Evolutionary conservation across 2,329 filamentous ascomycete species (phyloP), one percentile per base, ranked within the genome.

Genomic region (Diaporthe australafricana): DNA sequence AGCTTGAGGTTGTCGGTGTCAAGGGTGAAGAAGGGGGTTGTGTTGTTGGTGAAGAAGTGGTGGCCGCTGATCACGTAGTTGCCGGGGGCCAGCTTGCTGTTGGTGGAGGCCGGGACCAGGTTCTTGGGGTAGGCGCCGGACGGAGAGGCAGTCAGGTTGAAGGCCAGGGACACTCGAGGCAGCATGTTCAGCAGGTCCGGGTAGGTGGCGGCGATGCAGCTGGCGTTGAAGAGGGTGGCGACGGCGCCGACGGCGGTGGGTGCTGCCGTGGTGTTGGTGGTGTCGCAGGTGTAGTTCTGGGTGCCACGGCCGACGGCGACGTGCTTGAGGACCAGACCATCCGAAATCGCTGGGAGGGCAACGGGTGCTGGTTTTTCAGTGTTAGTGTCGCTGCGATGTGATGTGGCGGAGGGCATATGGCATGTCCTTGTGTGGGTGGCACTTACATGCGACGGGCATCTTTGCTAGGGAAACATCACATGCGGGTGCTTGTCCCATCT

Each of bases 211-310:
- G 92, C 93, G 42, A 96, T 82, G 83, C 96, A 98, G 76, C 91
- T 93, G 72, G 91, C 93, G 83, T 98, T 95, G 90, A 93, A 98
- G 77, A 98, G 93, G 1, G 90, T 91, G 69, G 96, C 96, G 0
- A 94, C 79, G 68, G 96, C 96, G 74, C 96, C 96, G 63, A 86
- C 82, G 22, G 91, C 86, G 12, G 85, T 86, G 17, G 96, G 95
- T 0, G 83, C 83, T 0, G 90, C 88, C 4, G 88, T 88, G 1
- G 88, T 79, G 76, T 92, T 88, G 74, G 83, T 83, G 68, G 87
- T 84, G 72, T 89, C 85, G 86, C 96, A 98, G 66, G 94, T 97
- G 86, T 98, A 98, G 87, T 98, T 98, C 84, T 98, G 92, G 9
- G 93, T 96, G 73, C 96, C 96, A 55, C 94, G 92, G 77, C 96